phyloP scores from a whole-genome alignment of 768 basidiomycete species.

The Collybia sordida region DNA sequence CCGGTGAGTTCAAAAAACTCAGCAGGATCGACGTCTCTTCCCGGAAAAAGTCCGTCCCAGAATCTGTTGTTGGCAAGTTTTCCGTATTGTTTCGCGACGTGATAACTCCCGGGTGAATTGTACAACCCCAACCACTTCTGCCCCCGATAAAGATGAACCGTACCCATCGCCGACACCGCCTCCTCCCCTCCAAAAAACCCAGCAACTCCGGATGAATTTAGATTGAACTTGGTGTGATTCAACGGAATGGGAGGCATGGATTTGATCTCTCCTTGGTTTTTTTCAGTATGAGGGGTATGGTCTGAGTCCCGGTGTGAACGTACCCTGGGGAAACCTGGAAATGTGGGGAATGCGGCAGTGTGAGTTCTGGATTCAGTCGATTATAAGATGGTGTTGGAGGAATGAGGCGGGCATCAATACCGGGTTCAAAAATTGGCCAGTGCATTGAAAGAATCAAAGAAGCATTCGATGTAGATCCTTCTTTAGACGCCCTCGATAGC shows the following conservation, averaged over 20 bases:
- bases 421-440: no score
- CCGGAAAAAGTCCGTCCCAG: constrained; percentile 33
- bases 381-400: no score
- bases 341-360: no score
- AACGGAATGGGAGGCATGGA: constrained; percentile 3
- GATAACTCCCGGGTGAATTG: constrained; percentile 31
- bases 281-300: no score
- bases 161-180: constrained; percentile 31
- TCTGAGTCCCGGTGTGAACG: no score
- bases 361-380: no score
- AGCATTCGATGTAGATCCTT: no score
- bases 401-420: no score
- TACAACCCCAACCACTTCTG: constrained; percentile 35
- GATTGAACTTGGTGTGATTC: not conserved
- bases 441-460: no score
- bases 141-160: constrained; percentile 28
- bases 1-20: constrained; percentile 24
- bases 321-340: no score
- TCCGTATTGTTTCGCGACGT: constrained; percentile 28
- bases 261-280: no score
- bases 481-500: no score
- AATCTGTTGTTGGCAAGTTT: constrained; percentile 27
- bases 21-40: constrained; percentile 27
- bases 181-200: constrained; percentile 35
- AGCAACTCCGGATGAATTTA: constrained; percentile 25